These are phyloP conservation scores for Plantago ovata DNA, from an alignment of 257 asterid genomes.

Conservation along the genomic window DNA sequence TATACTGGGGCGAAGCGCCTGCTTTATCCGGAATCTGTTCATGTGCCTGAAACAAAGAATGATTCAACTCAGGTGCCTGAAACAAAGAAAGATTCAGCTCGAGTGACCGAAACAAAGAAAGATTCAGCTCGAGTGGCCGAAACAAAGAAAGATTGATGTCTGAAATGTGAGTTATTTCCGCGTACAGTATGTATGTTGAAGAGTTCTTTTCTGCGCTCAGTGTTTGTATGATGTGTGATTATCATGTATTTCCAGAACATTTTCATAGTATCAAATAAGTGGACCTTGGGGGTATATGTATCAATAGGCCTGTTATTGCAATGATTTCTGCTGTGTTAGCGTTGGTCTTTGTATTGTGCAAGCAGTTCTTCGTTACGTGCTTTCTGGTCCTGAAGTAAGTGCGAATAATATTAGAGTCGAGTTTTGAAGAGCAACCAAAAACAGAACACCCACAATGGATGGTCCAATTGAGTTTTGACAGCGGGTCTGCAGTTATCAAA, in stretches of 20 bases:
- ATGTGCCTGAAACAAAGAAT: constrained; percentile 19
- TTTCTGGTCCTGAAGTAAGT: too few species aligned
- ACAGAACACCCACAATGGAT: too few species aligned
- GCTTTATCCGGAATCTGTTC: constrained; percentile 42
- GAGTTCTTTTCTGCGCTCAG: too few species aligned
- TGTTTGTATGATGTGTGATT: background rate
- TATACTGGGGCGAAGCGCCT: constrained; percentile 33
- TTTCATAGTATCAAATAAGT: background rate
- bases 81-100: constrained; percentile 24
- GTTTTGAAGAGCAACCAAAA: too few species aligned
- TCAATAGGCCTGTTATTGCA: background rate
- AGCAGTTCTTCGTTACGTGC: too few species aligned
- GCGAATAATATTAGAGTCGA: too few species aligned
- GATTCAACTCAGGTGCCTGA: constrained; percentile 19
- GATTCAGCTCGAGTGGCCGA: constrained; percentile 21
- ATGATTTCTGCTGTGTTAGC: background rate
- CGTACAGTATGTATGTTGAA: too few species aligned
- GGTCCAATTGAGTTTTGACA: too few species aligned
- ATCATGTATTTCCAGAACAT: too few species aligned
- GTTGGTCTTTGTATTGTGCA: background rate
- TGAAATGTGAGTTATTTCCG: too few species aligned
- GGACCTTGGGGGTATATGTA: background rate
- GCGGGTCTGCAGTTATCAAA: too few species aligned
- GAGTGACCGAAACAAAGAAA: constrained; percentile 19
- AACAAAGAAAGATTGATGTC: constrained; percentile 29